Evolutionary conservation across 2,329 filamentous ascomycete genomes (phyloP).

Genomic region (Beauveria varroae): DNA sequence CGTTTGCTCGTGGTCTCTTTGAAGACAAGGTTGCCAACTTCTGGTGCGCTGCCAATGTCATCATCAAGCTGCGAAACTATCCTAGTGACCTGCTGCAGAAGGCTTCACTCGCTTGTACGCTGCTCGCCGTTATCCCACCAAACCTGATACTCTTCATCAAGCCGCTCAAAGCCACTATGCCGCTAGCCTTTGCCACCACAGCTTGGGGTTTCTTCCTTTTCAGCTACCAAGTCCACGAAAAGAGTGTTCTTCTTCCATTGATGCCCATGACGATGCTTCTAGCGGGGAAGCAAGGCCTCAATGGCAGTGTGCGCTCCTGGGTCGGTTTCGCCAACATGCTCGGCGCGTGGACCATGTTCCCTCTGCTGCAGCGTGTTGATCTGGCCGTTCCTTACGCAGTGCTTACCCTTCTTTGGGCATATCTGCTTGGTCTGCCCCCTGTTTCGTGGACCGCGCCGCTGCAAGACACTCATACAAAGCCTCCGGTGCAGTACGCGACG

Average conservation of each 20-base stretch:
- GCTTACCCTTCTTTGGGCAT: conserved; percentile 81
- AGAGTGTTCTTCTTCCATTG: conserved; percentile 86
- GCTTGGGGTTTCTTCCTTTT: conserved; percentile 98
- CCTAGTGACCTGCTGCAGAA: conserved; percentile 65
- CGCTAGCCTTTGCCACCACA: conserved; percentile 71
- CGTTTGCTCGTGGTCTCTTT: conserved; percentile 90
- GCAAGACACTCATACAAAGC: conserved; percentile 32
- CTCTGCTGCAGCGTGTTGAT: conserved; percentile 77
- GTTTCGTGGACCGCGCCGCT: conserved; percentile 64
- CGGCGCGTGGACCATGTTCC: conserved; percentile 89
- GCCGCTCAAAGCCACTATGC: conserved; percentile 69
- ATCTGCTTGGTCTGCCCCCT: conserved; percentile 80
- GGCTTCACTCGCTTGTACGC: conserved; percentile 65
- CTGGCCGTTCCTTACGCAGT: conserved; percentile 78
- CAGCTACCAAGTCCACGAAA: conserved; percentile 97
- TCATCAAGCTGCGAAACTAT: conserved; percentile 78
- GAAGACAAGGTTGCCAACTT: conserved; percentile 99
- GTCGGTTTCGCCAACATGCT: conserved; percentile 92
- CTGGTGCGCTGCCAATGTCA: conserved; percentile 87
- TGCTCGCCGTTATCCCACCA: conserved; percentile 68
- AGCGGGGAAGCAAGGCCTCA: conserved; percentile 68
- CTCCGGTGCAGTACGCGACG: conserved; percentile 44
- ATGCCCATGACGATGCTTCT: conserved; percentile 89
- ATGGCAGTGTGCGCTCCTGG: conserved; percentile 74
- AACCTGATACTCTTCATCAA: conserved; percentile 73